phyloP scores from a whole-genome alignment of 345 rosid species.

The Cardamine resedifolia region DNA sequence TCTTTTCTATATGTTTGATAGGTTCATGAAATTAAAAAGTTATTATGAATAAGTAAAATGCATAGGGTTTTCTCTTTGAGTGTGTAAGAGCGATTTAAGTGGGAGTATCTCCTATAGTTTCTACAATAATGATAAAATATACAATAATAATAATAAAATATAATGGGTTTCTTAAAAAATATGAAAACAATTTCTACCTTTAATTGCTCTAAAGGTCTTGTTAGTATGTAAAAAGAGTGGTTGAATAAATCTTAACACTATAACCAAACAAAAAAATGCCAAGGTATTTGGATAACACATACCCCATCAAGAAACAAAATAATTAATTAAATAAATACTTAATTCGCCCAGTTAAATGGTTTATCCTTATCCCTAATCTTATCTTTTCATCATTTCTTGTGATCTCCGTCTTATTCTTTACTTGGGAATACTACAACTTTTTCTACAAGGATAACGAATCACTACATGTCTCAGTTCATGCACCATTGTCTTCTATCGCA shows the following conservation, averaged over 20 bases:
- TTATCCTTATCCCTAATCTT: neutral
- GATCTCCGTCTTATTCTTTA: conserved; percentile 25
- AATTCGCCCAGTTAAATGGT: neutral
- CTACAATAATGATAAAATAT: too few relatives aligned
- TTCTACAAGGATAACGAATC: neutral
- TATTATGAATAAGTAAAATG: too few relatives aligned
- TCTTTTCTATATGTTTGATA: neutral
- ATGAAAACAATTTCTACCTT: too few relatives aligned
- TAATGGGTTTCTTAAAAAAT: too few relatives aligned
- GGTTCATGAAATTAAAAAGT: neutral
- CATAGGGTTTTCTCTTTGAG: too few relatives aligned
- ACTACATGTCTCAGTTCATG: conserved; percentile 27
- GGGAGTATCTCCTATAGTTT: too few relatives aligned
- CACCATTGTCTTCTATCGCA: conserved; percentile 11
- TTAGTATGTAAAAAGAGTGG: too few relatives aligned
- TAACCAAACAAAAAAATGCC: neutral
- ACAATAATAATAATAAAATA: too few relatives aligned
- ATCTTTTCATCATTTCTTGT: conserved; percentile 16
- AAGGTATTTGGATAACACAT: neutral
- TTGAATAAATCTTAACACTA: too few relatives aligned
- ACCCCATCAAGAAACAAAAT: neutral
- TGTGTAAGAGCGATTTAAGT: too few relatives aligned
- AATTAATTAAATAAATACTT: neutral
- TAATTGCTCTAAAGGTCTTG: too few relatives aligned
- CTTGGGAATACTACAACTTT: conserved; percentile 1